These are phyloP conservation scores for Cynara cardunculus DNA, from an alignment of 129 eudicot species.

Conservation along the genomic window DNA sequence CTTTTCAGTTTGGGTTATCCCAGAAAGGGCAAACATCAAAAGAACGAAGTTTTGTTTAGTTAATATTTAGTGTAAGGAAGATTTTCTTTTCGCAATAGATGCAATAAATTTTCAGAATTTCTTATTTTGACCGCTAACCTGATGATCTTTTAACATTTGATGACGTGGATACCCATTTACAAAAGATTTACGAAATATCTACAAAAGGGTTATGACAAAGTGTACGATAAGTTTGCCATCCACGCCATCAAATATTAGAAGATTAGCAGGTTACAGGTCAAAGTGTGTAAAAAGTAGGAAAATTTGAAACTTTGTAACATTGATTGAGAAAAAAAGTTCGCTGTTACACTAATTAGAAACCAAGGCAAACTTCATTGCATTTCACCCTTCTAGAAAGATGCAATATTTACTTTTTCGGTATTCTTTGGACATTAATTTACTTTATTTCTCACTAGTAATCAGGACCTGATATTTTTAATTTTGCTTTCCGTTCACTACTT, in stretches of 20 bases:
- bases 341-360: not conserved
- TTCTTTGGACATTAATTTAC: not conserved
- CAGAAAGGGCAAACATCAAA: not conserved
- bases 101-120: no score
- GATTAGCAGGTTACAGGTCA: not conserved
- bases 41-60: not conserved
- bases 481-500: not conserved
- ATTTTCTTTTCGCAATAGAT: not conserved
- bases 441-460: not conserved
- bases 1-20: not conserved
- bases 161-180: not conserved
- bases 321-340: no score
- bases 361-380: not conserved
- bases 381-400: not conserved
- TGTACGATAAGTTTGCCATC: not conserved
- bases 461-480: not conserved
- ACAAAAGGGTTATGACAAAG: not conserved
- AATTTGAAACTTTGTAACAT: not conserved
- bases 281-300: not conserved
- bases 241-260: not conserved
- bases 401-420: not conserved
- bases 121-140: not conserved
- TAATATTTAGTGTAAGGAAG: not conserved
- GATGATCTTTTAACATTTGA: not conserved
- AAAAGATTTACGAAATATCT: not conserved